phyloP scores from a whole-genome alignment of 2,329 filamentous ascomycete species.

The Xylariales sp. region DNA sequence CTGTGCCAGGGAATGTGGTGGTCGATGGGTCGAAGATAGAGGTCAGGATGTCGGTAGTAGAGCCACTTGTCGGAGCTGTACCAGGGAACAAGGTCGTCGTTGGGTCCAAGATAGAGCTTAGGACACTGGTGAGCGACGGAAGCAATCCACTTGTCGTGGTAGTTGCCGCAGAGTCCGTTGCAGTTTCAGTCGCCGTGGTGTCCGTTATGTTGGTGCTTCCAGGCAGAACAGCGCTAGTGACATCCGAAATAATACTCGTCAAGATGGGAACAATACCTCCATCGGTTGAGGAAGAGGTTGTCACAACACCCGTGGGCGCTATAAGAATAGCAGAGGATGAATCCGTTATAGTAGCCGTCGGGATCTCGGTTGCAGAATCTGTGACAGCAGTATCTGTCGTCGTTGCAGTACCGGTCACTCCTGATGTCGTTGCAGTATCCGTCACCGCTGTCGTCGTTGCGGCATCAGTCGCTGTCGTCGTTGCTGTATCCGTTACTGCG shows the following conservation, averaged over 20 bases:
- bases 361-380: not conserved
- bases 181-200: not conserved
- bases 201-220: not conserved
- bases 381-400: not conserved
- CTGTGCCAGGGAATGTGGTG: conserved; percentile 4
- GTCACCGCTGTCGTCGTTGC: not conserved
- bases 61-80: not conserved
- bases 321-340: conserved; percentile 2
- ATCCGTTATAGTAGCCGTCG: too few relatives aligned
- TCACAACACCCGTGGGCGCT: conserved; percentile 5
- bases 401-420: not conserved
- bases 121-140: not conserved
- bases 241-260: conserved; percentile 7
- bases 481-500: not conserved
- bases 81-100: conserved; percentile 2
- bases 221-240: conserved; percentile 7
- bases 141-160: not conserved
- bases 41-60: not conserved
- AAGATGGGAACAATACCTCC: not conserved
- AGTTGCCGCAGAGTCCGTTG: not conserved
- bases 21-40: conserved; percentile 1
- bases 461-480: not conserved
- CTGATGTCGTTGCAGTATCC: not conserved
- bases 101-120: conserved; percentile 1
- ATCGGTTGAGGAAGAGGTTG: conserved; percentile 5